Base-by-base conservation (phyloP, 2,329 filamentous ascomycete species). In the Clonostachys solani region DNA sequence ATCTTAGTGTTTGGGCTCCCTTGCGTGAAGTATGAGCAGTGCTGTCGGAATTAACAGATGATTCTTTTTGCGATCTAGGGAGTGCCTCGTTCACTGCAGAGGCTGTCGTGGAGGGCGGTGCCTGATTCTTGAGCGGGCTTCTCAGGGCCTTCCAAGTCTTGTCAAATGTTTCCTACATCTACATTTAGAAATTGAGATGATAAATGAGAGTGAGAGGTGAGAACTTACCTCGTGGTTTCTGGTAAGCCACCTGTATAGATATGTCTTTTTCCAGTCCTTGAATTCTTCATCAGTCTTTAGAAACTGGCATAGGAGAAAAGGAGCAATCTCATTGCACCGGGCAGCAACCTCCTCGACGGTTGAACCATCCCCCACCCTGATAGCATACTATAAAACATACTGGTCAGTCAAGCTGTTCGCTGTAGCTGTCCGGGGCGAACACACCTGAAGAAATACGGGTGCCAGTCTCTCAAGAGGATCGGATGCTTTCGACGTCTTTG, bases 261-360 rank as follows among this genome's bases (percentile, higher is more conserved):
- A 58, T 1, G 76, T 80, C 4, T 53, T 45, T 9, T 54, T 52
- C 77, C 76, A 80, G 35, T 67, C 60, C 23, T 72, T 60, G 1
- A 58, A 54, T 3, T 44, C 47, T 12, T 41, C 46, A 5, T 52
- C 48, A 19, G 71, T 70, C 44, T 72, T 72, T 2, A 66, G 56
- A 42, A 80, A 76, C 47, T 83, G 78, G 5, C 68, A 67, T 12
- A 80, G 65, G 3, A 83, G 60, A 50, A 81, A 81, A 2, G 67
- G 57, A 2, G 73, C 74, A 50, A 81, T 75, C 16, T 73, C 68
- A 35, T 67, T 54, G 46, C 74, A 77, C 23, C 73, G 66, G 15
- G 67, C 58, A 9, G 71, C 59, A 1, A 75, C 74, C 46, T 83
- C 78, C 23, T 73, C 64, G 6, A 73, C 61, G 2, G 77, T 72